phyloP scores from a whole-genome alignment of 305 asterid species.

The Vinca major region DNA sequence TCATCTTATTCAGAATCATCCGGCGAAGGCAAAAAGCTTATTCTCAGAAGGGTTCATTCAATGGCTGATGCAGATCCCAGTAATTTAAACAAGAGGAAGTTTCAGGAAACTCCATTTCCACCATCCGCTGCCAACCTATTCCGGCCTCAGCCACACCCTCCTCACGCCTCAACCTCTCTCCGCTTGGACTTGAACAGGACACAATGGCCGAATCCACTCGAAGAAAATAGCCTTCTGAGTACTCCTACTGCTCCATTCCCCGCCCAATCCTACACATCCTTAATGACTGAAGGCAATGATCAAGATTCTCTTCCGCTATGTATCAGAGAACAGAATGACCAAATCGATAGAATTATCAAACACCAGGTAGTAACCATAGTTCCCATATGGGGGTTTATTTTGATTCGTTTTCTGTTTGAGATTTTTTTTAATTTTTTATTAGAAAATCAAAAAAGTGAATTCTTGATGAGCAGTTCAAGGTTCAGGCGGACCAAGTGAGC shows the following conservation, averaged over 20 bases:
- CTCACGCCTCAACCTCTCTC: not conserved
- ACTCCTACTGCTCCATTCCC: conserved; percentile 6
- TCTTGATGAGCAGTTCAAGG: not conserved
- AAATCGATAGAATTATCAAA: conserved; percentile 21
- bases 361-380: conserved; percentile 28
- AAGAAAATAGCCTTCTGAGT: conserved; percentile 13
- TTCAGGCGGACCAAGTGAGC: conserved; percentile 30
- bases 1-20: too few species aligned
- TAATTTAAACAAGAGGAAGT: conserved; percentile 4
- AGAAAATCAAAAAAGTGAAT: not conserved
- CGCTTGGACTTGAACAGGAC: conserved; percentile 3
- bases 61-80: too few species aligned
- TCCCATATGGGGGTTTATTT: not conserved
- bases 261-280: conserved; percentile 24
- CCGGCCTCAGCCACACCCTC: not conserved
- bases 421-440: not conserved
- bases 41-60: too few species aligned
- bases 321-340: not conserved
- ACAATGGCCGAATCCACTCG: not conserved
- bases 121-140: not conserved
- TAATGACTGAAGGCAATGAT: conserved; percentile 21
- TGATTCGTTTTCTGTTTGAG: not conserved
- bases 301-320: not conserved
- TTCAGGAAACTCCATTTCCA: conserved; percentile 6
- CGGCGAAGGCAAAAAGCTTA: too few species aligned